phyloP scores from a whole-genome alignment of 352 stramenopile genomes.

The Pythium grandisporangium region DNA sequence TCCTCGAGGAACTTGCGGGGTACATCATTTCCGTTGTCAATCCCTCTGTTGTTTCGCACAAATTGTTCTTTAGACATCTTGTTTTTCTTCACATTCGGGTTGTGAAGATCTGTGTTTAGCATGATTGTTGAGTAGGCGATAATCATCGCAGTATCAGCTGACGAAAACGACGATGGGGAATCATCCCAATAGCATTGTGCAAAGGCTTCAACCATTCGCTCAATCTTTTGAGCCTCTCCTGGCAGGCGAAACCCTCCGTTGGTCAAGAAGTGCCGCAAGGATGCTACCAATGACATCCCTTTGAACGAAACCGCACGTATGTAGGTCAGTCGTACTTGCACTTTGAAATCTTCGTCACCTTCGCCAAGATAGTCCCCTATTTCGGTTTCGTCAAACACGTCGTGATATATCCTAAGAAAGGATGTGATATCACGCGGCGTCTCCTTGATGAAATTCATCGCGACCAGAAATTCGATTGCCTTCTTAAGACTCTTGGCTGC shows the following conservation, averaged over 20 bases:
- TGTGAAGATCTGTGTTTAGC: conserved; percentile 88
- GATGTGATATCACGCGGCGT: conserved; percentile 86
- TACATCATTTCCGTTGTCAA: conserved; percentile 89
- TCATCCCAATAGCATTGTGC: conserved; percentile 98
- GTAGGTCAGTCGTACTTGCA: conserved; percentile 93
- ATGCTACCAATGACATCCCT: conserved; percentile 96
- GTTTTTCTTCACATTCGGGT: conserved; percentile 90
- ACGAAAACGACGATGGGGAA: conserved; percentile 63
- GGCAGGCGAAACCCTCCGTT: conserved; percentile 96
- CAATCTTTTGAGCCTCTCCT: conserved; percentile 98
- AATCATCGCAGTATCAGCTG: conserved; percentile 82
- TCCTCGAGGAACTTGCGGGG: conserved; percentile 86
- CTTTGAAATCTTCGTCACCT: conserved; percentile 80
- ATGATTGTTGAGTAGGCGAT: conserved; percentile 90
- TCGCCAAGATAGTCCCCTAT: conserved; percentile 96
- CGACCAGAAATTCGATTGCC: conserved; percentile 74
- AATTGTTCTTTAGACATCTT: conserved; percentile 97
- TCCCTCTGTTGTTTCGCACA: conserved; percentile 94
- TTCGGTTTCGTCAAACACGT: conserved; percentile 85
- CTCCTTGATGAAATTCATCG: conserved; percentile 83
- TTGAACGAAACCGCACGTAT: conserved; percentile 95
- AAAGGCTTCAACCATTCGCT: conserved; percentile 96
- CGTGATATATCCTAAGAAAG: conserved; percentile 93
- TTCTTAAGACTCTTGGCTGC: conserved; percentile 83
- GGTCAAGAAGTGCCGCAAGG: conserved; percentile 95